Percentiles rank a stretch among this genome's conserved stretches.
phyloP scores from a whole-genome alignment of 2,329 filamentous ascomycete species.

The Fusarium phyllophilum region DNA sequence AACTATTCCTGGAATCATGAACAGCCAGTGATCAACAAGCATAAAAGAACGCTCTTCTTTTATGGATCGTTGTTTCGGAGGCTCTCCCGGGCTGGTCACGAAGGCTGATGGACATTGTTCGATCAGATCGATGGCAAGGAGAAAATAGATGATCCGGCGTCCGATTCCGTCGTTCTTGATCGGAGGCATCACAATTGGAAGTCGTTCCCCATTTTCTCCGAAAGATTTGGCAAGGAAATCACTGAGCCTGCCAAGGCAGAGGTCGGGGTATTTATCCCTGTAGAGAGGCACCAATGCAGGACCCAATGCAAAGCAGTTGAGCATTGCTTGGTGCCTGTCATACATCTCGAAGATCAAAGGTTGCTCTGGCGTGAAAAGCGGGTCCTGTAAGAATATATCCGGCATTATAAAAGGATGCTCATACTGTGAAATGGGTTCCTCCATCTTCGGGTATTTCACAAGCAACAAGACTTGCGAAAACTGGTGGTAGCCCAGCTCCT shows the following conservation, averaged over 20 bases:
- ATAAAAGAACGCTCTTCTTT: neutral
- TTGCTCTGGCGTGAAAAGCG: neutral
- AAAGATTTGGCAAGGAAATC: neutral
- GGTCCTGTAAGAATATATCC: accelerated
- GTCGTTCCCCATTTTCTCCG: neutral
- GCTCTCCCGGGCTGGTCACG: neutral
- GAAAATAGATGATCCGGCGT: neutral
- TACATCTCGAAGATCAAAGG: neutral
- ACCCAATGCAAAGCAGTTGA: neutral
- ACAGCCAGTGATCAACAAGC: neutral
- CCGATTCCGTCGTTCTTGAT: accelerated
- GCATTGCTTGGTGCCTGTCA: neutral
- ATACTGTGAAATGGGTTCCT: neutral
- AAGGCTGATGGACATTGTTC: neutral
- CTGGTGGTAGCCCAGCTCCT: neutral
- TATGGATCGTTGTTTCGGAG: neutral
- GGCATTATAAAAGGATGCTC: too few relatives aligned
- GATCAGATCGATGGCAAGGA: neutral
- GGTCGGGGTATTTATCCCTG: neutral
- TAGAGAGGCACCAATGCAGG: neutral
- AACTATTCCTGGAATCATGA: too few relatives aligned
- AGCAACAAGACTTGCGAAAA: neutral
- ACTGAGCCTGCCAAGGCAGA: neutral
- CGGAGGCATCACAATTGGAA: neutral
- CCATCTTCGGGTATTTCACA: neutral